These are phyloP conservation scores for Cercospora sp. DNA, from an alignment of 2,329 filamentous ascomycete species.

Conservation along the genomic window DNA sequence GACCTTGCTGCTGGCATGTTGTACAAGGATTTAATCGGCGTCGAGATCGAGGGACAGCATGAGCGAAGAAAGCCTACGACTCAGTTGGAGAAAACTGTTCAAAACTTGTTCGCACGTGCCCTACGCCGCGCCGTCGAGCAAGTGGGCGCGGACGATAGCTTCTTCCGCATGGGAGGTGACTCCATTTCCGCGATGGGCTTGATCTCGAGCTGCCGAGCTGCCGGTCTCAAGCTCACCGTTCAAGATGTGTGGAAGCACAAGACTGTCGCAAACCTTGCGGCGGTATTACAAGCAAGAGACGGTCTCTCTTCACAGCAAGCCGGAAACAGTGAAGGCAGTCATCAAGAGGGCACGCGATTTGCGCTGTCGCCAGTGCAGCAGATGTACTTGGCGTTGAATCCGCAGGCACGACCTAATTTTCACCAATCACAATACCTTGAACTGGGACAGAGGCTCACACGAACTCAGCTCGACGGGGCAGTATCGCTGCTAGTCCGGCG, in stretches of 20 bases:
- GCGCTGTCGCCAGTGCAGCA: not conserved
- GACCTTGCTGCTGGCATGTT: not conserved
- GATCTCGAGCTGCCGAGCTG: not conserved
- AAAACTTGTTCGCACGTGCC: too few species aligned
- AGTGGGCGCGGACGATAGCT: not conserved
- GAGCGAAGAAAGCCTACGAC: too few species aligned
- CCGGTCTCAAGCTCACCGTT: not conserved
- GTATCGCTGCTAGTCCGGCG: not conserved
- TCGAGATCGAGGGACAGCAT: not conserved
- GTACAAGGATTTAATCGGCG: not conserved
- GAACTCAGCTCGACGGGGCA: not conserved
- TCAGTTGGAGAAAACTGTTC: too few species aligned
- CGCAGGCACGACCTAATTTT: not conserved
- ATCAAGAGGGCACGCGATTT: not conserved
- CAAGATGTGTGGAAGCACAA: not conserved
- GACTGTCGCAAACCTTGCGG: not conserved
- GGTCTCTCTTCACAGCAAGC: not conserved
- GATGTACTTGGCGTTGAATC: not conserved
- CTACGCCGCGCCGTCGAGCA: not conserved
- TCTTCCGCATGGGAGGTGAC: not conserved
- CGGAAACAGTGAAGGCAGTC: not conserved
- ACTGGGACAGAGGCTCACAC: not conserved
- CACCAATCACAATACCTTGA: not conserved
- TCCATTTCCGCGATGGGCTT: not conserved
- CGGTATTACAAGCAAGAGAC: not conserved